Evolutionary conservation across 2,329 filamentous ascomycete genomes (phyloP).

Genomic region (Moelleriella libera): DNA sequence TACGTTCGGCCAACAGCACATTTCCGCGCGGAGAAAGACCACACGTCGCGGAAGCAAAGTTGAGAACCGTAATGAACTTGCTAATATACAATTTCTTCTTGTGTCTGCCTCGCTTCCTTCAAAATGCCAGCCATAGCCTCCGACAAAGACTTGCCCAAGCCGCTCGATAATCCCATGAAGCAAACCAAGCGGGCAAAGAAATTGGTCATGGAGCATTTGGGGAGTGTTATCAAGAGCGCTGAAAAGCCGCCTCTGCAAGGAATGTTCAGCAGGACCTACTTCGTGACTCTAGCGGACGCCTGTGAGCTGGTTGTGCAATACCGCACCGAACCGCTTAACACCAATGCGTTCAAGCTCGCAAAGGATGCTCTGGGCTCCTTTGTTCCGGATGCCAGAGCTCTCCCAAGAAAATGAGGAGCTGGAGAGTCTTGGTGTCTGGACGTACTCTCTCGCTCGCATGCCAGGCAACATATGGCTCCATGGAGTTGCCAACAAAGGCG

Average conservation of each 20-base stretch:
- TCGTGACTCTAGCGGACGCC: constrained; percentile 7
- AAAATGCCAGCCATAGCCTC: constrained; percentile 5
- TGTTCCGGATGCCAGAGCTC: not conserved
- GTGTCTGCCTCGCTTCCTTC: not conserved
- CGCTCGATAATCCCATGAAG: constrained; percentile 11
- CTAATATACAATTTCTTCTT: too few species aligned
- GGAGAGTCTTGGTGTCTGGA: not conserved
- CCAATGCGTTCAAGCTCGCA: not conserved
- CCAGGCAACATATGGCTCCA: constrained; percentile 1
- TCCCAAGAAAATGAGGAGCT: not conserved
- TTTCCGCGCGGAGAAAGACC: too few species aligned
- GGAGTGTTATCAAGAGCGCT: constrained; percentile 9
- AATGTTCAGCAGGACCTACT: constrained; percentile 13
- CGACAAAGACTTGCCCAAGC: constrained; percentile 10
- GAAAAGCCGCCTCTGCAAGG: constrained; percentile 13
- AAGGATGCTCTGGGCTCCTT: not conserved
- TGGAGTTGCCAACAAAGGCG: constrained; percentile 1
- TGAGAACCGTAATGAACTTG: too few species aligned
- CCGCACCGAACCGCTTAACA: constrained; percentile 1
- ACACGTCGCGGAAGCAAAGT: too few species aligned
- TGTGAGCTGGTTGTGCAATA: constrained; percentile 1
- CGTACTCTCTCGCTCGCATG: constrained; percentile 1
- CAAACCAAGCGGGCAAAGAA: constrained; percentile 13
- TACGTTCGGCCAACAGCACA: too few species aligned
- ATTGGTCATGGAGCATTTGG: constrained; percentile 10